Percentiles rank a stretch among this genome's conserved stretches.
Conservation (phyloP, 768 basidiomycete genomes). For the Calocera cornea region DNA sequence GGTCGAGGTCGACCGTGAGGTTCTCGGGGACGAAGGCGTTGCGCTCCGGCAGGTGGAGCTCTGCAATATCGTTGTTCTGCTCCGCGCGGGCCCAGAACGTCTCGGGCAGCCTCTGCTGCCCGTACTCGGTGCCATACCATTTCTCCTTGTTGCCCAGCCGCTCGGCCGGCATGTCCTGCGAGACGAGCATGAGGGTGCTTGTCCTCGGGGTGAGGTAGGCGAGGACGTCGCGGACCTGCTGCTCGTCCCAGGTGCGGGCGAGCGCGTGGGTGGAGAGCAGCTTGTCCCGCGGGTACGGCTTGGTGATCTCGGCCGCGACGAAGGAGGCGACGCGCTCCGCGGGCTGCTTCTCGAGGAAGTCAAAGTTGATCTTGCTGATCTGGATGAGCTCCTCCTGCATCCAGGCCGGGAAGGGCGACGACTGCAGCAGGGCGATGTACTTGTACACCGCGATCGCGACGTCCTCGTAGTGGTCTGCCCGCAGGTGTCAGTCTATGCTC, state of each 20-base stretch:
- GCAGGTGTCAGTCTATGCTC: background rate
- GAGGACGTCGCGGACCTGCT: conserved; percentile 48
- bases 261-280: conserved; percentile 58
- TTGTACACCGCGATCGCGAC: conserved; percentile 61
- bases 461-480: conserved; percentile 56
- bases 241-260: conserved; percentile 59
- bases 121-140: conserved; percentile 86
- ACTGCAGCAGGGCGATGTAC: conserved; percentile 39
- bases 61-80: conserved; percentile 46
- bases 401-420: conserved; percentile 30
- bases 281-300: conserved; percentile 69
- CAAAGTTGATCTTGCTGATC: conserved; percentile 62
- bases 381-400: conserved; percentile 63
- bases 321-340: conserved; percentile 69
- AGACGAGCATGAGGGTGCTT: conserved; percentile 64
- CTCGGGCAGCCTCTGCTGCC: conserved; percentile 37
- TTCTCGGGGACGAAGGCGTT: conserved; percentile 87
- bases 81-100: conserved; percentile 37
- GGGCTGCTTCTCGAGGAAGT: conserved; percentile 71
- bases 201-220: conserved; percentile 43
- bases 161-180: conserved; percentile 48
- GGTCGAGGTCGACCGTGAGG: conserved; percentile 47
- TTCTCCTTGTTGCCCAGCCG: conserved; percentile 41
- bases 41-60: conserved; percentile 64
- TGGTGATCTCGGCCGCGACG: conserved; percentile 59